phyloP scores from a whole-genome alignment of 371 early-diverging fungal species.

The Mucor circinelloides region DNA sequence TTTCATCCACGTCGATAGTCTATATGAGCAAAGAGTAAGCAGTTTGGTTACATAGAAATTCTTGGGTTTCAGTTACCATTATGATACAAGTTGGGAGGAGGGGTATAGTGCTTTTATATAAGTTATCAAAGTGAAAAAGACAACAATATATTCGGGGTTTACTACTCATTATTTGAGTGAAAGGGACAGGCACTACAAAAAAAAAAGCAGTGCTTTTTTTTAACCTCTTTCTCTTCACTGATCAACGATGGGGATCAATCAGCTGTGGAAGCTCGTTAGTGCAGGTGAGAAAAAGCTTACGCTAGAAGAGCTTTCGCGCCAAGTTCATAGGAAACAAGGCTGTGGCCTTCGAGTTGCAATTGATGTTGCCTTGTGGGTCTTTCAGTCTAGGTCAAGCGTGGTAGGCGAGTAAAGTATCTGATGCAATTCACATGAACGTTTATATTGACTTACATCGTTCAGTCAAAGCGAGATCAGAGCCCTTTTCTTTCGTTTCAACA shows the following conservation, averaged over 20 bases:
- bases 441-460: neutral
- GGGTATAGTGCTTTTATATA: neutral
- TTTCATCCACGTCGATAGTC: slow-evolving; percentile 86
- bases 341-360: slow-evolving; percentile 35
- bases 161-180: neutral
- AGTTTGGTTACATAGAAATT: too few species aligned
- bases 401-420: slow-evolving; percentile 29
- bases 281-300: slow-evolving; percentile 7
- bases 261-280: slow-evolving; percentile 21
- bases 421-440: neutral
- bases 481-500: slow-evolving; percentile 37
- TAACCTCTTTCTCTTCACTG: neutral
- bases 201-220: neutral
- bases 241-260: slow-evolving; percentile 26
- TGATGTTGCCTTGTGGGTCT: slow-evolving; percentile 39
- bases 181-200: neutral
- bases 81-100: neutral
- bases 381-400: slow-evolving; percentile 24
- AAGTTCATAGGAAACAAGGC: neutral
- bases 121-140: neutral
- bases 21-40: too few species aligned
- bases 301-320: slow-evolving; percentile 16
- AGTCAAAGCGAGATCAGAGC: slow-evolving; percentile 22
- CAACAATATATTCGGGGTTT: neutral
- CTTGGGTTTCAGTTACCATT: neutral